Evolutionary conservation across 345 rosid genomes (phyloP), one percentile per base, ranked within the genome.

Genomic region (Pistacia vera): DNA sequence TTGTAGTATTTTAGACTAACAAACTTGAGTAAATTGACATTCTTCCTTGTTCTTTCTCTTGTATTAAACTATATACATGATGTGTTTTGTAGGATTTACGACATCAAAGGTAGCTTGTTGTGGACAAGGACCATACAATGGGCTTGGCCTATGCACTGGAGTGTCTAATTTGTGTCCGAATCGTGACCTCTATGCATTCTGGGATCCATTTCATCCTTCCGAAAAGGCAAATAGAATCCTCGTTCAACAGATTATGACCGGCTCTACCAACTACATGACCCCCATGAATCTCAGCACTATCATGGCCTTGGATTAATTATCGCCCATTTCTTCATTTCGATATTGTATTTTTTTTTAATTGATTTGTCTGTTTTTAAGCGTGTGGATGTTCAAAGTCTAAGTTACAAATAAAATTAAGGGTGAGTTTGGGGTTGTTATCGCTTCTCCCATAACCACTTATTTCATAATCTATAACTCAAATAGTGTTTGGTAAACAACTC

Each of bases 131-230:
- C 90, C 92, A 0, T 85, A 87, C 79, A 93, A 91, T 73, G 96
- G 97, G n/a, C 68, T 91, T 16, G 97, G 96, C 17, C 82, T 87
- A 2, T 90, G 97, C 83, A 93, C 96, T 38, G 17, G 33, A 0
- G 74, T 82, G 68, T 92, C 97, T 38, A 87, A 82, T 68, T 79
- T 92, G 73, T 92, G 95, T 75, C 74, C 86, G 3, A 82, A 90
- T 72, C 59, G 97, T 62, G 80, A 81, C 25, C 73, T 75, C 20
- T 92, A 77, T 52, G 90, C 91, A 8, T 92, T 88, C 60, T 92
- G 97, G 95, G 95, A 92, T 75, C 81, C 95, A 28, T 92, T 92
- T 80, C 95, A 91, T 68, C 95, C 97, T 64, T 87, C 97, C 8
- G 90, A 92, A 71, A 91, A 79, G 85, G 97, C 91, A 14, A 88